Conservation (phyloP, 495 filamentous ascomycete genomes). For the Hyaloscypha bicolor region DNA sequence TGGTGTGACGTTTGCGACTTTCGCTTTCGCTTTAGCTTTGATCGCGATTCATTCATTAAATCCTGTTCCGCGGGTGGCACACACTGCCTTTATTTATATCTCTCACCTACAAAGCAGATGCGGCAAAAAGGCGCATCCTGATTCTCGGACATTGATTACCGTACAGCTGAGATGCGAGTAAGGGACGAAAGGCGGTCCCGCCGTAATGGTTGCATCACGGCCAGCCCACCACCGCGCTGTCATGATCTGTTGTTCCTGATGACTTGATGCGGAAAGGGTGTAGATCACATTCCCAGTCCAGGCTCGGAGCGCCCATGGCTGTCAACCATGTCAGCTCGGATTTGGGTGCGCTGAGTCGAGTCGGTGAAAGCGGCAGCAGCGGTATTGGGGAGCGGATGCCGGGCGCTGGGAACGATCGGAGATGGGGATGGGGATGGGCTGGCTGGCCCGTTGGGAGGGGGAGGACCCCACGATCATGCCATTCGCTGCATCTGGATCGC, state of each 20-base stretch:
- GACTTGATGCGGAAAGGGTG: not conserved
- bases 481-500: not conserved
- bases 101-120: not conserved
- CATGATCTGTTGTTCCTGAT: constrained; percentile 1
- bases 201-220: not conserved
- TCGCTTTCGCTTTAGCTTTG: not conserved
- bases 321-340: not conserved
- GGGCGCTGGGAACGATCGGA: not conserved
- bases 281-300: not conserved
- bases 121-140: no score
- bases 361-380: not conserved
- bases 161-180: not conserved
- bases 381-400: not conserved
- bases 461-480: not conserved
- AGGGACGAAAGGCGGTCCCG: not conserved
- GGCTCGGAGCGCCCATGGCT: not conserved
- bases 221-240: not conserved
- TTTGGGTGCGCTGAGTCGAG: not conserved
- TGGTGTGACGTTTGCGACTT: not conserved
- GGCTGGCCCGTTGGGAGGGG: not conserved
- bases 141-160: not conserved
- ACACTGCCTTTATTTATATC: not conserved
- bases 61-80: not conserved
- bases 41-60: not conserved
- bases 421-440: not conserved